Evolutionary conservation across 1,139 yeast species (phyloP), one percentile per base, ranked within the genome.

Genomic region (Candida albicans): DNA sequence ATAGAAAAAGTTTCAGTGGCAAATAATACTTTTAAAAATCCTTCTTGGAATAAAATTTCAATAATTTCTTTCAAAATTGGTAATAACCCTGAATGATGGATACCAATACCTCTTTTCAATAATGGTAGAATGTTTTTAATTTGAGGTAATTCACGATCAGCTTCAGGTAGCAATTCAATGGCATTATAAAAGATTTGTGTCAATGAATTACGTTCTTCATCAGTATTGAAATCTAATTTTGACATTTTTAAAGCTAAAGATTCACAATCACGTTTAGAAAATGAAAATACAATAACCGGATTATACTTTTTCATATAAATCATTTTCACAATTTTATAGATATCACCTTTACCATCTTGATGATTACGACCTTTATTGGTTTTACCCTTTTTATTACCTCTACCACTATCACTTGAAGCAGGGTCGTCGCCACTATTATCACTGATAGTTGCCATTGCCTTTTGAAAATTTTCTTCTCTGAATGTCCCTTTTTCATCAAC

Each of bases 1-100:
- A 93, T 95, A 13, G 99, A 95, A 62, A 93, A 95, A 1, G 99
- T 93, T 67, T 93, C 99, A 0, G 99, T 93, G 1, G 99, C 99
- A 68, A 95, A 93, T 45, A 93, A 70, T 2, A 93, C 98, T 63
- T 95, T 95, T 46, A 95, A 73, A 42, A 91, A 80, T 12, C 99
- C 99, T 70, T 93, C 98, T 65, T 93, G 99, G 72, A 95, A 95
- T 47, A 95, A 69, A 66, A 95, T 88, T 70, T 95, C 99, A 58
- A 95, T 93, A 46, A 95, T 93, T 68, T 95, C 99, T 61, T 95
- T 95, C 53, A 95, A 73, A 51, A 95, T 95, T 8, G 99, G 99
- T 51, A 95, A 73, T 46, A 95, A 73, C 39, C 99, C 99, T 41
- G 97, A 89, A 66, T 95, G 99, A 68, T 95, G 99, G 56, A 95